Evolutionary conservation across 75 land plant genomes (phyloP).

Genomic region (Selaginella tamariscina): DNA sequence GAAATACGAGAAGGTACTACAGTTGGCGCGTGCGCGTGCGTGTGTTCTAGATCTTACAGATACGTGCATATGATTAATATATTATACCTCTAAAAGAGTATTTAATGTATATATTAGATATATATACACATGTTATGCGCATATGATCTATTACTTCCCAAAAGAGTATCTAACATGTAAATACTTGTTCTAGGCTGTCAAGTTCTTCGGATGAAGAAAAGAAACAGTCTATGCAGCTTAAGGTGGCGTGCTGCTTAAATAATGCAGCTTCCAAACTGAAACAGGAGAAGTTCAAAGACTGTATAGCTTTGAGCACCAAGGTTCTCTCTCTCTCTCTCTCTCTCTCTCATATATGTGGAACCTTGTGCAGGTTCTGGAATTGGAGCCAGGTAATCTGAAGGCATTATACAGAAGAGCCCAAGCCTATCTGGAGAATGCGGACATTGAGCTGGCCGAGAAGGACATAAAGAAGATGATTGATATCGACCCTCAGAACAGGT

Average conservation of each 20-base stretch:
- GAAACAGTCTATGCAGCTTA: background rate
- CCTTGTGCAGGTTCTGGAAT: background rate
- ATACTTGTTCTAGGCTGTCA: slow-evolving; percentile 10
- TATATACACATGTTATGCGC: too few species aligned
- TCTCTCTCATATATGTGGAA: background rate
- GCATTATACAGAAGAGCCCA: slow-evolving; percentile 1
- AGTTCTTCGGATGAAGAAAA: slow-evolving; percentile 3
- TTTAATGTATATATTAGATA: background rate
- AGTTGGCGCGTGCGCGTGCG: background rate
- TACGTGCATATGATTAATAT: background rate
- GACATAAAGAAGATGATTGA: slow-evolving; percentile 6
- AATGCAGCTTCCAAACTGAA: slow-evolving; percentile 8
- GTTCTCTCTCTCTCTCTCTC: background rate
- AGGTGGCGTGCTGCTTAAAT: background rate
- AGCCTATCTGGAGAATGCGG: slow-evolving; percentile 8
- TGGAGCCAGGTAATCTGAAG: background rate
- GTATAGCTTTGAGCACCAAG: background rate
- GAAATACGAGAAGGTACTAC: slow-evolving; percentile 5
- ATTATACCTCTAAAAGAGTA: background rate
- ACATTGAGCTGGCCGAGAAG: slow-evolving; percentile 6
- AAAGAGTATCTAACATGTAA: too few species aligned
- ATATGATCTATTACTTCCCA: too few species aligned
- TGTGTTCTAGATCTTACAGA: too few species aligned
- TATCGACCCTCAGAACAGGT: slow-evolving; percentile 9
- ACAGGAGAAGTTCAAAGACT: background rate